Conservation (phyloP, 768 basidiomycete genomes). For the Russula brevipes region DNA sequence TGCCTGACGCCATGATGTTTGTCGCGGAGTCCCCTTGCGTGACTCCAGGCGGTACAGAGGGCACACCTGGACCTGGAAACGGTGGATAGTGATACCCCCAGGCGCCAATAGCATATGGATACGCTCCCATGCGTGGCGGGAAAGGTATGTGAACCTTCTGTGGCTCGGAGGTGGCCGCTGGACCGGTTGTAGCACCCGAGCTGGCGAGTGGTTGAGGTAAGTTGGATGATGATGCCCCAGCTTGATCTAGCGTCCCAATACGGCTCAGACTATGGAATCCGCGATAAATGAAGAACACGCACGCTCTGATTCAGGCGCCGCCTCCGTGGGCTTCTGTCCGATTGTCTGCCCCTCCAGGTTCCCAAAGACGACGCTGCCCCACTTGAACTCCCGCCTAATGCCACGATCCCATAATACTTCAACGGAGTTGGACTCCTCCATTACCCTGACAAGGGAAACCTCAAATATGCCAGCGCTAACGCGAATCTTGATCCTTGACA, state of each 20-base stretch:
- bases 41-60: not conserved
- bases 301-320: conserved; percentile 44
- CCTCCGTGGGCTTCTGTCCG: conserved; percentile 64
- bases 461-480: conserved; percentile 83
- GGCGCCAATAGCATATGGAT: conserved; percentile 3
- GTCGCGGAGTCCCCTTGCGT: conserved; percentile 8
- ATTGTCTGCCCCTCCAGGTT: conserved; percentile 59
- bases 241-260: not conserved
- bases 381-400: conserved; percentile 72
- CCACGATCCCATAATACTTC: conserved; percentile 80
- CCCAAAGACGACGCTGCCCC: conserved; percentile 77
- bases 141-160: not conserved
- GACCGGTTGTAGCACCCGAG: not conserved
- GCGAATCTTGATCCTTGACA: conserved; percentile 79
- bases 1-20: conserved; percentile 5
- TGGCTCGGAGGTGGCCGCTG: not conserved
- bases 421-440: conserved; percentile 64
- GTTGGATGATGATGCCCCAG: not conserved
- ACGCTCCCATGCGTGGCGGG: conserved; percentile 6
- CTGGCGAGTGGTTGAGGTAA: not conserved
- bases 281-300: conserved; percentile 29
- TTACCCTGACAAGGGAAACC: conserved; percentile 67
- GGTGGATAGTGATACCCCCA: conserved; percentile 16
- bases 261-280: conserved; percentile 5
- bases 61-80: not conserved